Conservation (phyloP, 805 yeast species). For the Metschnikowia santaceciliae region DNA sequence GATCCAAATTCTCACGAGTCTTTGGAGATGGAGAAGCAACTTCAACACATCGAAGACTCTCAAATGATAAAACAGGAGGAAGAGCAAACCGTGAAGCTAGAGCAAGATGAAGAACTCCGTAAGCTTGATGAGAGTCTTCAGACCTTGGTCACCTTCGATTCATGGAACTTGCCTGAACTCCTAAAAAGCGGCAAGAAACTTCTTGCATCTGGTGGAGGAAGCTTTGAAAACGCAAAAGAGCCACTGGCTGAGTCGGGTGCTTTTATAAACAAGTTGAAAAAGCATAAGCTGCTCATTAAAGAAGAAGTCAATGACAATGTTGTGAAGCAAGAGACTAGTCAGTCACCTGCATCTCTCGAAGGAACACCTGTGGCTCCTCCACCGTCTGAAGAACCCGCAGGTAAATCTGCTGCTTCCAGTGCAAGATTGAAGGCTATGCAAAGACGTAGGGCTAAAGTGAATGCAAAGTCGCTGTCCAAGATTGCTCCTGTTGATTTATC, state of each 20-base stretch:
- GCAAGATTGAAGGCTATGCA: conserved; percentile 93
- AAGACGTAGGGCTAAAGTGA: conserved; percentile 78
- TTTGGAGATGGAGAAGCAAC: conserved; percentile 21
- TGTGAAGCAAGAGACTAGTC: not conserved
- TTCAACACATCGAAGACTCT: conserved; percentile 14
- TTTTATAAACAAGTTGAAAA: conserved; percentile 45
- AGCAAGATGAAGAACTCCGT: conserved; percentile 40
- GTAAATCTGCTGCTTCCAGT: conserved; percentile 37
- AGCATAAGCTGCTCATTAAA: conserved; percentile 44
- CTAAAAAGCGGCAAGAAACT: conserved; percentile 51
- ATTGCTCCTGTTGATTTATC: conserved; percentile 60
- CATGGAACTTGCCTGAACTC: conserved; percentile 48
- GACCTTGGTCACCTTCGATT: conserved; percentile 44
- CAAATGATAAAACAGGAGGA: conserved; percentile 26
- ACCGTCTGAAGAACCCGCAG: conserved; percentile 19
- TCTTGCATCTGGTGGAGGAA: conserved; percentile 59
- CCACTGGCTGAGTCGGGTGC: conserved; percentile 39
- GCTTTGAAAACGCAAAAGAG: conserved; percentile 26
- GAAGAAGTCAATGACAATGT: conserved; percentile 6
- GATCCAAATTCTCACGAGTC: conserved; percentile 61
- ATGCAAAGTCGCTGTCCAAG: conserved; percentile 49
- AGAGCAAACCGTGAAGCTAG: conserved; percentile 31
- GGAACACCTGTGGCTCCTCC: not conserved
- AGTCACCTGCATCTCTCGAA: not conserved
- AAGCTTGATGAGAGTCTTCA: conserved; percentile 38